Base-by-base conservation (phyloP, 2,329 filamentous ascomycete species). In the Cyphellophora attinorum region DNA sequence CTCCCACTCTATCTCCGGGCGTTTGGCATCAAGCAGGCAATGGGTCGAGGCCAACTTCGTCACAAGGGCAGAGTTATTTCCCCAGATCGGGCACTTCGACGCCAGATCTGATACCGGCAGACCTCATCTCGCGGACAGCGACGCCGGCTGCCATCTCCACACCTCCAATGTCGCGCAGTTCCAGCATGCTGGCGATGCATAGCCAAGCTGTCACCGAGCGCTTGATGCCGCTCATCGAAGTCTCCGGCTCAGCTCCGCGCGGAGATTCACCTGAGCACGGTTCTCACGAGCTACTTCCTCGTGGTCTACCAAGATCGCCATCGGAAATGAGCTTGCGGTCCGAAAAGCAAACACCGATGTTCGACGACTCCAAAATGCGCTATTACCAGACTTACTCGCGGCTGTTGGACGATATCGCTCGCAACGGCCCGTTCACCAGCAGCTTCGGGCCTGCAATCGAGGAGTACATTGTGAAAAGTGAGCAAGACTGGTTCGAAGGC, bases 401-500 rank as follows among this genome's bases (percentile, higher is more conserved):
- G 60, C 55, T 40, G 54, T 56, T 28, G 68, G 64, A 2, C 58
- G 57, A 2, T 58, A 76, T 17, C 73, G 68, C 19, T 59, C 74
- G 13, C 6, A n/a, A 29, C 8, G 27, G 13, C 10, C 6, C 15
- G 11, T 29, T 13, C 10, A 8, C 2, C 60, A 72, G 32, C 64
- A 63, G 3, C 64, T 79, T 19, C 62, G 76, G 18, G 70, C 73
- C 13, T 71, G 72, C 38, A 73, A 74, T 48, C 68, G 68, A 34
- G 67, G 75, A 46, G 74, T 70, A 47, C 67, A 70, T 76, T 13
- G 62, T 64, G 39, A 67, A 67, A 48, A 68, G 66, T 11, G 72
- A 76, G 51, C 74, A 73, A 56, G 59, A 70, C 34, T 76, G 72
- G 71, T 75, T 70, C 48, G 54, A 55, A 27, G 53, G 64, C n/a